phyloP scores from a whole-genome alignment of 306 rosid genomes.

The Trichosanthes cucumerina region DNA sequence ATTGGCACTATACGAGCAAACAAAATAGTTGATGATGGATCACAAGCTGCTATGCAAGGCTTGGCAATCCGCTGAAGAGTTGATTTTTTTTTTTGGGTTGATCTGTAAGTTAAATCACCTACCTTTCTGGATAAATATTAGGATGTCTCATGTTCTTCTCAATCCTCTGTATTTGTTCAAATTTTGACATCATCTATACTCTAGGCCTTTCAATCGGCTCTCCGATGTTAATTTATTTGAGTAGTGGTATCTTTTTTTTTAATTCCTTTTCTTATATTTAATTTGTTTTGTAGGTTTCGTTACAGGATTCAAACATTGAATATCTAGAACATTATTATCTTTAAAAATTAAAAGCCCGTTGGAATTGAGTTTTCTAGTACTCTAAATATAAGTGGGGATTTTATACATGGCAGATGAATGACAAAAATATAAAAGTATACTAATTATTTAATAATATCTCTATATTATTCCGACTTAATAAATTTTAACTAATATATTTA shows the following conservation, averaged over 20 bases:
- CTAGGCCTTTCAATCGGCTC: background rate
- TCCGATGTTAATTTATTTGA: background rate
- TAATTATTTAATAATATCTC: too few species aligned
- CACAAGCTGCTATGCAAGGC: conserved; percentile 64
- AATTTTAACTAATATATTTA: too few species aligned
- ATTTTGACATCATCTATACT: background rate
- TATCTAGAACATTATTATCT: too few species aligned
- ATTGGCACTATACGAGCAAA: conserved; percentile 71
- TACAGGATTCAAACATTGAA: too few species aligned
- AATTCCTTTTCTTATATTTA: background rate
- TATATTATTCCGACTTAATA: too few species aligned
- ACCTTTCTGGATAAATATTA: conserved; percentile 1
- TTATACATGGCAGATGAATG: too few species aligned
- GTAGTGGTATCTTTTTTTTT: background rate
- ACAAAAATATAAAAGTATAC: too few species aligned
- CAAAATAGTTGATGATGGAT: conserved; percentile 58
- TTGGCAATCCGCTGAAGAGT: conserved; percentile 47
- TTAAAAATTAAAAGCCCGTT: too few species aligned
- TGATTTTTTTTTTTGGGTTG: background rate
- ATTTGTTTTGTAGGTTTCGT: too few species aligned
- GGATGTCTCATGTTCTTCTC: background rate
- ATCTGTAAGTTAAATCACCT: background rate
- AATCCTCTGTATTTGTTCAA: conserved; percentile 4
- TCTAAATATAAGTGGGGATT: too few species aligned
- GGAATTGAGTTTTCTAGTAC: too few species aligned